Base-by-base conservation (phyloP, 306 rosid species). In the Astragalus glycyphyllos region DNA sequence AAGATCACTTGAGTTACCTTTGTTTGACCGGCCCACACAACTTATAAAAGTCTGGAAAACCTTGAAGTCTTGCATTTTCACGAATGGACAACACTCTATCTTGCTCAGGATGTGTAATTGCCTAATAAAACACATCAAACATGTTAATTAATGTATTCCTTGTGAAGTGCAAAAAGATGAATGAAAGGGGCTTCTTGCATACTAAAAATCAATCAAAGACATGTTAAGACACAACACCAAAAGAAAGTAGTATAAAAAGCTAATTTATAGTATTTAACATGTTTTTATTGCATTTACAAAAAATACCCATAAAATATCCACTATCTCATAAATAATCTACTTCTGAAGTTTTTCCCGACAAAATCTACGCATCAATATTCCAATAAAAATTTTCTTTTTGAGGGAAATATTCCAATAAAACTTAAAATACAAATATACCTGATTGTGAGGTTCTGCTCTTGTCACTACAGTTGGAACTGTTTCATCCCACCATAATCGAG, bases 401-500 rank as follows among this genome's bases (percentile, higher is more conserved):
- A n/a, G n/a, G n/a, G n/a, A n/a, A 5, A 41, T 20, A 54, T 4
- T 6, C 5, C 3, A 7, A n/a, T 5, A 41, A 12, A 53, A 26
- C 23, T 54, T 55, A 29, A n/a, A 59, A 13, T n/a, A 5, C 10
- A 40, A 35, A 35, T 34, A 42, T 63, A 90, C 96, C 86, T 88
- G 93, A 55, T 79, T 88, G 67, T 86, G 97, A 70, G 91, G 89
- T 59, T 81, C 84, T 14, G 97, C 87, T 73, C 80, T 60, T 0
- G 98, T 93, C 44, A 93, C 71, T 8, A 93, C 98, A 3, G 97
- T 93, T 44, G 98, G 84, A 65, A 93, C 87, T 10, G 98, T 93
- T 79, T 90, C 98, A 61, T 93, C 98, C 97, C 98, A 93, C 98
- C 98, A 93, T 45, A 93, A 62, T 47, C 98, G 87, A 13, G 83